phyloP scores from a whole-genome alignment of 768 basidiomycete species.

The Pulveroboletus ravenelii region DNA sequence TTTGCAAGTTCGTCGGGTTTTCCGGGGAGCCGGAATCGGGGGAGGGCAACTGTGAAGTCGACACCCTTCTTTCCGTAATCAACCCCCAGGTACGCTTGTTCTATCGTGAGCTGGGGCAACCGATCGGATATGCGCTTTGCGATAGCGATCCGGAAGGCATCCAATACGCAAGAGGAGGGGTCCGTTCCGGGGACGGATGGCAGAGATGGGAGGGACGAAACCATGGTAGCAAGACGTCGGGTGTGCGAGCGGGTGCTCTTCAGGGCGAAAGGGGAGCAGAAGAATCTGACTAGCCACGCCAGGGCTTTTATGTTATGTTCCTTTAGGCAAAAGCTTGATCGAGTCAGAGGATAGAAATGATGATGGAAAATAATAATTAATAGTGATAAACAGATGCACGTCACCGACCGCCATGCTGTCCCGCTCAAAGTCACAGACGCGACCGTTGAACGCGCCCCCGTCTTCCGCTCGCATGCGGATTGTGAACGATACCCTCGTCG shows the following conservation, averaged over 20 bases:
- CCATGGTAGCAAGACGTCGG: constrained; percentile 23
- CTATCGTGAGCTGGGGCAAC: constrained; percentile 59
- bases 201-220: constrained; percentile 33
- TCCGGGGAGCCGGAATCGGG: constrained; percentile 83
- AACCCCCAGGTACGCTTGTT: constrained; percentile 79
- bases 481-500: constrained; percentile 11
- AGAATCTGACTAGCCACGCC: constrained; percentile 5
- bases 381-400: background rate
- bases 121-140: constrained; percentile 66
- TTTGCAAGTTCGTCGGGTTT: constrained; percentile 76
- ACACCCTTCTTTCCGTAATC: constrained; percentile 92
- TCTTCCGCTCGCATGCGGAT: constrained; percentile 22
- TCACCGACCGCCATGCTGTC: constrained; percentile 12
- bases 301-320: background rate
- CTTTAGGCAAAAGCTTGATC: background rate
- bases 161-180: constrained; percentile 62
- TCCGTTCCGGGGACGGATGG: constrained; percentile 48
- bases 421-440: constrained; percentile 21
- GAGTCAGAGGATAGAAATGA: too few relatives aligned
- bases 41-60: constrained; percentile 88
- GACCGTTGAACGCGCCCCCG: background rate
- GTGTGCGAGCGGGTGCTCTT: background rate
- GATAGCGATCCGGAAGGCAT: constrained; percentile 78
- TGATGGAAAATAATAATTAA: background rate
- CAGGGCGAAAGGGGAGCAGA: background rate